A percentile compares a stretch with the other conserved stretches of the same genome.
Conservation (phyloP, 225 moss, liverwort and hornwort species). For the Marchantia polymorpha region DNA sequence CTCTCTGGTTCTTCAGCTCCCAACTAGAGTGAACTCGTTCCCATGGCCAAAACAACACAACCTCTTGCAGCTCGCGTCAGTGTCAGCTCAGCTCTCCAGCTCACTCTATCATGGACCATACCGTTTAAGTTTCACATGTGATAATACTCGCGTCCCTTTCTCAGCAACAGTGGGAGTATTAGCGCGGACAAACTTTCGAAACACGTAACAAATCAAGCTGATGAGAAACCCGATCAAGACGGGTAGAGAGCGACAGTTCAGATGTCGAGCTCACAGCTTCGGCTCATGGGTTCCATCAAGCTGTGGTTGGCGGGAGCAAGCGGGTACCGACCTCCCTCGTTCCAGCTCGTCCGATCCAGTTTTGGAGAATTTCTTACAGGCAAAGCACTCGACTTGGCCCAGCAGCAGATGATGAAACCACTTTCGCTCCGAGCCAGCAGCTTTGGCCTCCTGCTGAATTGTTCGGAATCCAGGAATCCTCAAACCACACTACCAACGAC, state of each 20-base stretch:
- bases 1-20: not conserved
- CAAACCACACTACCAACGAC: too few species aligned
- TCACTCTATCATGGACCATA: not conserved
- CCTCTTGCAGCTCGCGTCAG: not conserved
- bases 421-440: not conserved
- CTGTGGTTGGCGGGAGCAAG: not conserved
- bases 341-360: constrained; percentile 3
- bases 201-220: not conserved
- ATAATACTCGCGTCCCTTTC: not conserved
- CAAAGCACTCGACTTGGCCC: not conserved
- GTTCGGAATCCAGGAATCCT: not conserved
- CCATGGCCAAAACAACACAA: not conserved
- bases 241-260: not conserved
- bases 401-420: not conserved
- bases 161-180: not conserved
- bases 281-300: not conserved
- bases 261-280: not conserved
- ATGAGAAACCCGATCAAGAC: not conserved
- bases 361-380: not conserved
- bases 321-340: not conserved
- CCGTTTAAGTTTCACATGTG: not conserved
- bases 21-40: not conserved
- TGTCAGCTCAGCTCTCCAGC: not conserved
- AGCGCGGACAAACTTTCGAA: not conserved
- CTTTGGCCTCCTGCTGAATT: not conserved